These are phyloP conservation scores for Didymella arachidicola DNA, from an alignment of 2,329 filamentous ascomycete species.

Conservation along the genomic window DNA sequence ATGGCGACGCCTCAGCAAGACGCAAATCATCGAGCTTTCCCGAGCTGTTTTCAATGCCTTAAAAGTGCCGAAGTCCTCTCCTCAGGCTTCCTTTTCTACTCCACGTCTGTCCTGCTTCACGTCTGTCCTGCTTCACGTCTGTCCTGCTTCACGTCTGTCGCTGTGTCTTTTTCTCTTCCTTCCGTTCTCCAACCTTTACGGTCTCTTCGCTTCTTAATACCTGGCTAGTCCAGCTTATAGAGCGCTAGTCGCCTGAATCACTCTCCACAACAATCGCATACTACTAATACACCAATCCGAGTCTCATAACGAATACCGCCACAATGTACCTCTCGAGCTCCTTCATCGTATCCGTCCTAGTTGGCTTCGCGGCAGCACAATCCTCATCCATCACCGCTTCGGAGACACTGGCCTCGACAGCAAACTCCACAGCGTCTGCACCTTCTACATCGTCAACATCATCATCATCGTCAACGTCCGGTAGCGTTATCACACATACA, in stretches of 20 bases:
- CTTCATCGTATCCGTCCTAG: constrained; percentile 40
- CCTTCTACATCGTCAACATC: constrained; percentile 16
- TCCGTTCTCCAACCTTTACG: constrained; percentile 27
- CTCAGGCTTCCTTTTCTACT: constrained; percentile 45
- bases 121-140: constrained; percentile 41
- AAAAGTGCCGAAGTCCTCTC: constrained; percentile 45
- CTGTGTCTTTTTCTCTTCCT: constrained; percentile 40
- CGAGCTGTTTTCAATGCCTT: constrained; percentile 47
- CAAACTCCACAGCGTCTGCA: constrained; percentile 20
- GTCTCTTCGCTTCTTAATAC: constrained; percentile 46
- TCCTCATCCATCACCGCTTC: constrained; percentile 29
- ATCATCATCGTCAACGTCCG: constrained; percentile 19
- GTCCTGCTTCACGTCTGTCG: constrained; percentile 38
- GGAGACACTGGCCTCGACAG: constrained; percentile 23
- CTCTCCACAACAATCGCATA: constrained; percentile 32
- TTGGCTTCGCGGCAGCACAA: constrained; percentile 41
- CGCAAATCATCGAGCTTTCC: constrained; percentile 36
- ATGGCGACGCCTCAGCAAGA: constrained; percentile 32
- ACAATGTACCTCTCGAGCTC: constrained; percentile 49
- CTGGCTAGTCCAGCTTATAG: constrained; percentile 51
- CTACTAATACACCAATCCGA: constrained; percentile 37
- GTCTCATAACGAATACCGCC: constrained; percentile 24
- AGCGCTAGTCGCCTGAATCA: constrained; percentile 51
- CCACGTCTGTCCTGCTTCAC: constrained; percentile 39
- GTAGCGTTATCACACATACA: constrained; percentile 59